Percentiles rank a stretch among this genome's conserved stretches.
Evolutionary conservation across 331 rosid species (phyloP).

Genomic region (Arachis monticola): DNA sequence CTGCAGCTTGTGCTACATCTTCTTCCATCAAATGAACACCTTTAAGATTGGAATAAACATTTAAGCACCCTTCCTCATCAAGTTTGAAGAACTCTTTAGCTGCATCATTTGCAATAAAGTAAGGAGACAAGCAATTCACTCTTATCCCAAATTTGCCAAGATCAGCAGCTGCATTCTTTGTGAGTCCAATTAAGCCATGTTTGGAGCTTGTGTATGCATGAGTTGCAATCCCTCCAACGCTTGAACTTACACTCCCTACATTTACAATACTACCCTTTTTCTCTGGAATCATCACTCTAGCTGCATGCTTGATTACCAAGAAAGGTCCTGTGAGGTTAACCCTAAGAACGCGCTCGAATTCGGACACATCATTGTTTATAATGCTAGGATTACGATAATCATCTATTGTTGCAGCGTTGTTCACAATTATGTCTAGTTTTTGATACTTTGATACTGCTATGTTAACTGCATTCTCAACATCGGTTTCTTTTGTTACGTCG

Average conservation of each 20-base stretch:
- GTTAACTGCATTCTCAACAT: slow-evolving; percentile 35
- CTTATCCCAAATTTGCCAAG: slow-evolving; percentile 44
- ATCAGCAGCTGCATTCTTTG: slow-evolving; percentile 44
- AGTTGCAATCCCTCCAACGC: slow-evolving; percentile 41
- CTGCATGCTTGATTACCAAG: slow-evolving; percentile 42
- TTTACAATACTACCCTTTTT: slow-evolving; percentile 43
- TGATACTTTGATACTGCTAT: slow-evolving; percentile 17
- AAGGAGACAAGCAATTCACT: slow-evolving; percentile 44
- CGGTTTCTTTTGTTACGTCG: slow-evolving; percentile 38
- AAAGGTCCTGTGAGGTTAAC: slow-evolving; percentile 36
- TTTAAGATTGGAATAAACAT: slow-evolving; percentile 36
- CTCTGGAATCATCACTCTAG: slow-evolving; percentile 34
- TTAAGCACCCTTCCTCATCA: not conserved
- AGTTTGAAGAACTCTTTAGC: slow-evolving; percentile 9
- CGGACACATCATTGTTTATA: not conserved
- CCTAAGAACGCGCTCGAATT: slow-evolving; percentile 18
- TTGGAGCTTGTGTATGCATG: slow-evolving; percentile 50
- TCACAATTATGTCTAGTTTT: slow-evolving; percentile 43
- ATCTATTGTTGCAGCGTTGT: slow-evolving; percentile 12
- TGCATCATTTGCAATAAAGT: not conserved
- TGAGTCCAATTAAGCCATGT: slow-evolving; percentile 38
- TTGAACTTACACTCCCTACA: slow-evolving; percentile 40
- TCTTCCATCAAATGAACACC: slow-evolving; percentile 39
- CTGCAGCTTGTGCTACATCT: slow-evolving; percentile 48
- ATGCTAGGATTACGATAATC: slow-evolving; percentile 16